Evolutionary conservation across 2,329 filamentous ascomycete species (phyloP).

Genomic region (Fusarium subtropicale): DNA sequence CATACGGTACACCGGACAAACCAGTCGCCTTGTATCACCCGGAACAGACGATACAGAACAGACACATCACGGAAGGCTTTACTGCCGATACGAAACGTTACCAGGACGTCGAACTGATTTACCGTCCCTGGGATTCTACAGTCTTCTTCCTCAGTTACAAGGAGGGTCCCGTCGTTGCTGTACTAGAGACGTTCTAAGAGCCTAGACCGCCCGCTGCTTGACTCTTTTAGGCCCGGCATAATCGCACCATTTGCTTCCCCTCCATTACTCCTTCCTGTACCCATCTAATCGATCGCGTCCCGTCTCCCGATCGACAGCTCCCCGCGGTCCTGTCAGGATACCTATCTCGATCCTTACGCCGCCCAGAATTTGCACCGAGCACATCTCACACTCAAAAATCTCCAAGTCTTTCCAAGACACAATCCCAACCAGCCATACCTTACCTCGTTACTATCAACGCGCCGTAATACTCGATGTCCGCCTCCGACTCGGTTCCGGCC

Average conservation of each 20-base stretch:
- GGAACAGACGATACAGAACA: constrained; percentile 11
- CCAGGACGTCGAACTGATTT: constrained; percentile 15
- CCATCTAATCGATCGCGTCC: constrained; percentile 46
- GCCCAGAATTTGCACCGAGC: constrained; percentile 17
- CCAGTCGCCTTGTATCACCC: constrained; percentile 6
- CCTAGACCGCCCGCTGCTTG: constrained; percentile 45
- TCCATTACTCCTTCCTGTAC: constrained; percentile 42
- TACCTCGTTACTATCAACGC: constrained; percentile 13
- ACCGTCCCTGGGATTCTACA: constrained; percentile 16
- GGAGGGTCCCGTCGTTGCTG: constrained; percentile 26
- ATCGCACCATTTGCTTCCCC: constrained; percentile 47
- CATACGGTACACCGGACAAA: neutral
- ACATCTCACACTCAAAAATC: constrained; percentile 12
- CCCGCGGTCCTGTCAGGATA: constrained; percentile 25
- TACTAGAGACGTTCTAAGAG: constrained; percentile 29
- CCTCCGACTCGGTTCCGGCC: constrained; percentile 56
- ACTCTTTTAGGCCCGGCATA: constrained; percentile 44
- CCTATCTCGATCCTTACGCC: constrained; percentile 37
- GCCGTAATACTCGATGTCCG: constrained; percentile 37
- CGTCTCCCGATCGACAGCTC: constrained; percentile 41
- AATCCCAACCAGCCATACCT: neutral
- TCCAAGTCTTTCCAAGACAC: neutral
- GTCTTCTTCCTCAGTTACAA: constrained; percentile 30
- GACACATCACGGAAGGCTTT: neutral
- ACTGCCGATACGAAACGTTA: constrained; percentile 14